A percentile compares a stretch with the other conserved stretches of the same genome.
Conservation (phyloP, 306 rosid genomes). For the Prunus salicina region DNA sequence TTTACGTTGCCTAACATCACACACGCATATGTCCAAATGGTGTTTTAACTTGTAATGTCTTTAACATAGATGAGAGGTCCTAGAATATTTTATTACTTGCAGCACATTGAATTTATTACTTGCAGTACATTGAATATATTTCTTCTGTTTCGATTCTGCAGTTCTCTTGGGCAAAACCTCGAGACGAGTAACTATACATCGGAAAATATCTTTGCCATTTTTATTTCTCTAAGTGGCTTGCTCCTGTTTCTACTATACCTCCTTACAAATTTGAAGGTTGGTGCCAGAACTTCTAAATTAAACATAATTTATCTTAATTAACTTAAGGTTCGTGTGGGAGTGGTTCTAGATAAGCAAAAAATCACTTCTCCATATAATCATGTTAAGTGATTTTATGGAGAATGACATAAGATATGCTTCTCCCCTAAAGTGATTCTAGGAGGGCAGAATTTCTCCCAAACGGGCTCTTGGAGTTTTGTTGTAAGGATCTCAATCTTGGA, state of each 20-base stretch:
- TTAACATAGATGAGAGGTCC: neutral
- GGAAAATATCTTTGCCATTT: neutral
- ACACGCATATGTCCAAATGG: no score
- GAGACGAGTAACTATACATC: neutral
- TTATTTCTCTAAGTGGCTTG: neutral
- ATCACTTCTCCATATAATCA: no score
- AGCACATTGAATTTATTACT: neutral
- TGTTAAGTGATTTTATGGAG: no score
- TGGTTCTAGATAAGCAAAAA: no score
- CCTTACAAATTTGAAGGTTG: constrained; percentile 3
- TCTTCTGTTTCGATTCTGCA: neutral
- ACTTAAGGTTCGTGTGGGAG: no score
- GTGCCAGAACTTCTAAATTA: neutral
- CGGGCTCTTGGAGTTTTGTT: neutral
- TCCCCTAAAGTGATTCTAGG: no score
- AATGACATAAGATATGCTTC: no score
- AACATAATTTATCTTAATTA: no score
- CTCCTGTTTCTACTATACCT: neutral
- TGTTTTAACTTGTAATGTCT: no score
- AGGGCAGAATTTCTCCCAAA: no score
- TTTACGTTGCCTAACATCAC: no score
- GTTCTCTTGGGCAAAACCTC: neutral
- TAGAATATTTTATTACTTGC: neutral
- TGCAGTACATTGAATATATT: neutral
- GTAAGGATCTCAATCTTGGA: neutral